Conservation (phyloP, 1,139 yeast genomes). For the Hansenula anomala region DNA sequence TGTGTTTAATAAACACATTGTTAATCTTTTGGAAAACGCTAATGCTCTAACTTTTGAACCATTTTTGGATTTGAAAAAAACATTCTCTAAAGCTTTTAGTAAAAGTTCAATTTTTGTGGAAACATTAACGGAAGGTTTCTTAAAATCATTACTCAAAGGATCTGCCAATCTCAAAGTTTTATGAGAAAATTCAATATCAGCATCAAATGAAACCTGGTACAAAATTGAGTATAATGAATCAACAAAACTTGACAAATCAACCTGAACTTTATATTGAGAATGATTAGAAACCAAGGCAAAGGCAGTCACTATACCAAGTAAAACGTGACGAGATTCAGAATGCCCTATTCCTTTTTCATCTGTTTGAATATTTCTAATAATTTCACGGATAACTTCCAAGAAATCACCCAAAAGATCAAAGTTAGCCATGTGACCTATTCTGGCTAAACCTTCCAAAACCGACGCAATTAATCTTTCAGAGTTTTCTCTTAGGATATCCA, state of each 20-base stretch:
- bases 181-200: slow-evolving; percentile 82
- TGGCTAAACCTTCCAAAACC: slow-evolving; percentile 86
- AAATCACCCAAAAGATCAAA: slow-evolving; percentile 90
- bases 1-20: slow-evolving; percentile 60
- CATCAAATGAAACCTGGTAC: slow-evolving; percentile 66
- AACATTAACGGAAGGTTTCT: slow-evolving; percentile 72
- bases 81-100: slow-evolving; percentile 69
- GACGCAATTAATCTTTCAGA: slow-evolving; percentile 74
- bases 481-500: slow-evolving; percentile 66
- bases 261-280: slow-evolving; percentile 54
- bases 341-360: slow-evolving; percentile 28
- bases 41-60: slow-evolving; percentile 71
- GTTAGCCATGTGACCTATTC: slow-evolving; percentile 88
- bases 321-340: slow-evolving; percentile 51
- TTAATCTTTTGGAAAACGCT: slow-evolving; percentile 79
- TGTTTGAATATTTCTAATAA: slow-evolving; percentile 50
- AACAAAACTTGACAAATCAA: slow-evolving; percentile 69
- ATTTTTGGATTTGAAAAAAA: slow-evolving; percentile 73
- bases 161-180: slow-evolving; percentile 75
- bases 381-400: slow-evolving; percentile 81
- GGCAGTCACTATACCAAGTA: slow-evolving; percentile 85
- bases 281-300: slow-evolving; percentile 81
- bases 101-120: slow-evolving; percentile 86
- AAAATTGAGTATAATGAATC: slow-evolving; percentile 66
- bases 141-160: slow-evolving; percentile 47